Conservation (phyloP, 2,329 filamentous ascomycete genomes). For the Ophiocordyceps camponoti-saundersi region DNA sequence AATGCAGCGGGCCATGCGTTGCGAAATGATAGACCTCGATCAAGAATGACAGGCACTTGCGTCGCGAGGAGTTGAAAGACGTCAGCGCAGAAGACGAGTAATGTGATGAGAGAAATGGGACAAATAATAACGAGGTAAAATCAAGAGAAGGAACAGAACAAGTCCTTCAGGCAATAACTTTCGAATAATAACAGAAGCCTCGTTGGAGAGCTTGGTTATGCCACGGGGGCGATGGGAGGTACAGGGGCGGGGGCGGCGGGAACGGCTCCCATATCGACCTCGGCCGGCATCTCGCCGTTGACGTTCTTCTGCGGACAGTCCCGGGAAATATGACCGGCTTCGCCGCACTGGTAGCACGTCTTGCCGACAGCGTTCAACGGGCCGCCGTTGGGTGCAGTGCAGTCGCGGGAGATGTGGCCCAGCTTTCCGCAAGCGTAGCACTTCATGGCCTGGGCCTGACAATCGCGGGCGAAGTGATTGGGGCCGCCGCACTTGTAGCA, state of each 20-base stretch:
- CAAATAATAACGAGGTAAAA: neutral
- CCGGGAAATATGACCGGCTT: constrained; percentile 88
- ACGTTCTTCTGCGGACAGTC: constrained; percentile 68
- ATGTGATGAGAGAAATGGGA: neutral
- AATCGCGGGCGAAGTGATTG: constrained; percentile 97
- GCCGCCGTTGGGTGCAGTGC: constrained; percentile 90
- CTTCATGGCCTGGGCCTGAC: constrained; percentile 97
- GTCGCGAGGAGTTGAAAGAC: neutral
- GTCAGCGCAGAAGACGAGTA: neutral
- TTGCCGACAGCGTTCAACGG: constrained; percentile 92
- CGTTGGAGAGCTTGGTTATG: constrained; percentile 9
- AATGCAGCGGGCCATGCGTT: constrained; percentile 12
- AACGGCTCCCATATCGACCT: constrained; percentile 25
- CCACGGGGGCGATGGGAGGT: constrained; percentile 24
- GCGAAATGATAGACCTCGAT: constrained; percentile 11
- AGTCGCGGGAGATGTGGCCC: constrained; percentile 84
- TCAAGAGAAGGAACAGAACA: neutral
- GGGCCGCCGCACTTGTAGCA: constrained; percentile 70
- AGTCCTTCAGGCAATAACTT: neutral
- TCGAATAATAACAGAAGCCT: neutral
- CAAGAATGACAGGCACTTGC: constrained; percentile 8
- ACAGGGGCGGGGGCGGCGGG: constrained; percentile 27
- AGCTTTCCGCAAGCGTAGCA: constrained; percentile 95
- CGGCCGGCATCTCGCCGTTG: constrained; percentile 29
- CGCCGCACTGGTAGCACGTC: constrained; percentile 95